Conservation (phyloP, 352 stramenopile genomes). For the Aphanomyces stellatus region DNA sequence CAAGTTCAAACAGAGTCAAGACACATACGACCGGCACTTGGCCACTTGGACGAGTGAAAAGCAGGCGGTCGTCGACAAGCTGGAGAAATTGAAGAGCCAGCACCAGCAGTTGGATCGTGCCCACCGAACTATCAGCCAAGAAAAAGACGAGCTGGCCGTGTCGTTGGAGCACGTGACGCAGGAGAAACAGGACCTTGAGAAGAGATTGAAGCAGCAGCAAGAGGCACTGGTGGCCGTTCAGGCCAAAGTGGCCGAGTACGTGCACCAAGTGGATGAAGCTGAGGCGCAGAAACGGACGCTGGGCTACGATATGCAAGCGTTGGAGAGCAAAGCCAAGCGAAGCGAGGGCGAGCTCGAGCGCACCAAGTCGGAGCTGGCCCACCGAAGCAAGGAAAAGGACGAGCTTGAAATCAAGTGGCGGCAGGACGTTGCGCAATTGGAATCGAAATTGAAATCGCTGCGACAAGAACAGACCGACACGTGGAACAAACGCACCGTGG, state of each 20-base stretch:
- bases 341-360: constrained; percentile 29
- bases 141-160: not conserved
- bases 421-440: constrained; percentile 24
- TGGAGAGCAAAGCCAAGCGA: constrained; percentile 28
- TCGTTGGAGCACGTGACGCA: not conserved
- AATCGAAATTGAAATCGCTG: not conserved
- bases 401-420: constrained; percentile 21
- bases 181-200: not conserved
- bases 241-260: constrained; percentile 24
- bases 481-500: not conserved
- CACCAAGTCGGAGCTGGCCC: constrained; percentile 22
- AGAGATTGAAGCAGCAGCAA: constrained; percentile 22
- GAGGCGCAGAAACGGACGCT: constrained; percentile 24
- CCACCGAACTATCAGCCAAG: not conserved
- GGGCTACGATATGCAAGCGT: constrained; percentile 25
- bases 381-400: constrained; percentile 26
- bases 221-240: constrained; percentile 22
- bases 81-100: constrained; percentile 28
- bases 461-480: not conserved
- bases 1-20: not conserved
- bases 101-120: constrained; percentile 21
- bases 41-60: constrained; percentile 18
- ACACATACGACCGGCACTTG: not conserved
- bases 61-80: constrained; percentile 28
- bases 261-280: constrained; percentile 24